Evolutionary conservation across 768 basidiomycete species (phyloP).

Genomic region (Boletellus sp.): DNA sequence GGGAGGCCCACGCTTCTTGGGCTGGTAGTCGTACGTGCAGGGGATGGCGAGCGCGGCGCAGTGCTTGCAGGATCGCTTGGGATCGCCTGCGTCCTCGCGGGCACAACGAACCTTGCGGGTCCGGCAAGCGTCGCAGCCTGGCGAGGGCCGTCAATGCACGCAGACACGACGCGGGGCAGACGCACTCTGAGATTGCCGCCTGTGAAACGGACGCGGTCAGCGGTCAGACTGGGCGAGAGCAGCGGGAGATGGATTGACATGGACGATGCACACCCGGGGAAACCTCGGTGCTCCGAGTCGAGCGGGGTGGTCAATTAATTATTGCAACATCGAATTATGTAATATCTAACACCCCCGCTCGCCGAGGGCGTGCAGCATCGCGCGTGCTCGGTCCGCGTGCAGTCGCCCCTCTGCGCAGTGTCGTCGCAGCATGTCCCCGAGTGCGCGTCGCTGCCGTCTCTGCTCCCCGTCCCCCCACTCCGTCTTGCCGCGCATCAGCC

Average conservation of each 20-base stretch:
- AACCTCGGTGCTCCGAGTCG: conserved; percentile 45
- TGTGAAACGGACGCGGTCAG: conserved; percentile 37
- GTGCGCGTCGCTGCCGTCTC: conserved; percentile 37
- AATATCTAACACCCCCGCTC: conserved; percentile 14
- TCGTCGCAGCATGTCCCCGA: conserved; percentile 35
- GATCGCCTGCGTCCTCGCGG: conserved; percentile 72
- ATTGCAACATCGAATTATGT: conserved; percentile 2
- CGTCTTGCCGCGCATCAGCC: conserved; percentile 41
- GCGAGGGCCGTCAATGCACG: conserved; percentile 14
- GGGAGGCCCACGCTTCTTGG: conserved; percentile 90
- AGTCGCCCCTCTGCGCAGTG: conserved; percentile 28
- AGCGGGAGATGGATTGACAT: conserved; percentile 38
- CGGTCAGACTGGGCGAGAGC: conserved; percentile 26
- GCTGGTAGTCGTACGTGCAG: conserved; percentile 90
- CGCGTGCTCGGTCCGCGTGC: conserved; percentile 9
- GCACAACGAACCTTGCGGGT: conserved; percentile 85
- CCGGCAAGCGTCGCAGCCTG: conserved; percentile 84
- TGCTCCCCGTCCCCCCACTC: conserved; percentile 51
- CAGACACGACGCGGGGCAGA: conserved; percentile 24
- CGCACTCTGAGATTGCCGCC: conserved; percentile 85
- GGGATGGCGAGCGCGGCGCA: conserved; percentile 77
- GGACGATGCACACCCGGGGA: conserved; percentile 42
- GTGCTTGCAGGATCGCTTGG: conserved; percentile 81
- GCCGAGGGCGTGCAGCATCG: conserved; percentile 22
- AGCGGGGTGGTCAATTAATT: background rate